These are phyloP conservation scores for Naegleria lovaniensis DNA, from an alignment of 208 protist genomes.

Conservation along the genomic window DNA sequence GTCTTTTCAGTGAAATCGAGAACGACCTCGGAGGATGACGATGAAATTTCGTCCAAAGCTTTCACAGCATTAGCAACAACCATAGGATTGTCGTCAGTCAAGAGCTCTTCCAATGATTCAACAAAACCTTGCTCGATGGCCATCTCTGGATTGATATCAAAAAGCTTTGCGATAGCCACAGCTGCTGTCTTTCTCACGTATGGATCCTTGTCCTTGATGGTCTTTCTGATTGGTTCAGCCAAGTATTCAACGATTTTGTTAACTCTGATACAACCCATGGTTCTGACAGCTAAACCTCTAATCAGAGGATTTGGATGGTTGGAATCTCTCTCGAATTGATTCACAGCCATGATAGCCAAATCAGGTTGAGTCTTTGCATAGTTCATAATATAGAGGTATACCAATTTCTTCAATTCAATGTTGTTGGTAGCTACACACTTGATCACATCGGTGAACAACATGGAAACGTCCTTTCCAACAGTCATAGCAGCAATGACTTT, in stretches of 20 bases:
- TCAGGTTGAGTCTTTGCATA: constrained; percentile 93
- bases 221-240: constrained; percentile 79
- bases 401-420: constrained; percentile 95
- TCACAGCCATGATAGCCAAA: constrained; percentile 92
- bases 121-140: constrained; percentile 75
- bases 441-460: constrained; percentile 84
- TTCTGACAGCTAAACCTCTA: constrained; percentile 91
- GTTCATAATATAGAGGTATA: constrained; percentile 97
- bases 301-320: constrained; percentile 88
- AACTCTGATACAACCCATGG: constrained; percentile 96
- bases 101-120: constrained; percentile 71
- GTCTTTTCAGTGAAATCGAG: constrained; percentile 63
- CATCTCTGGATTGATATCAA: constrained; percentile 78
- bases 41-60: constrained; percentile 84
- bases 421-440: constrained; percentile 86
- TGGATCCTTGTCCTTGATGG: constrained; percentile 86
- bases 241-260: constrained; percentile 93
- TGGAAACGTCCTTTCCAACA: constrained; percentile 93
- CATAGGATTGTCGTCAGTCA: constrained; percentile 92
- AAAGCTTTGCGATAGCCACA: constrained; percentile 93
- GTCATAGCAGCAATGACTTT: constrained; percentile 96
- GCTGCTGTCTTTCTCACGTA: constrained; percentile 97
- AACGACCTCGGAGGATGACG: constrained; percentile 51
- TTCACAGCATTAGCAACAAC: constrained; percentile 91
- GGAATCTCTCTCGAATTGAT: constrained; percentile 89